Percentiles rank a stretch among this genome's conserved stretches.
Evolutionary conservation across 371 early-diverging fungal genomes (phyloP).

Genomic region (Conidiobolus incongruus): DNA sequence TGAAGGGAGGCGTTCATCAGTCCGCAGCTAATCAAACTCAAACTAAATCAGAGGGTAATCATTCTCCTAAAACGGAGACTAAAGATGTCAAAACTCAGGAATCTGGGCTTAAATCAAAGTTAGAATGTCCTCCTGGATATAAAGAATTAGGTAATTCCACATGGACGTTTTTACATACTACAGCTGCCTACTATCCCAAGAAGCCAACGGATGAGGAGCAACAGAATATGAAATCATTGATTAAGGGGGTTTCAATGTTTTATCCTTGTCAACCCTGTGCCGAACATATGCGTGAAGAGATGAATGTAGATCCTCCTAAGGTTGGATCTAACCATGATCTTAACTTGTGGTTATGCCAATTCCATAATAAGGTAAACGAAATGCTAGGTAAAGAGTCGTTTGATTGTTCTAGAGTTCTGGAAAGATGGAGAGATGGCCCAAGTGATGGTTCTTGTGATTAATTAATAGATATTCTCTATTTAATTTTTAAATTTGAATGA

Average conservation of each 20-base stretch:
- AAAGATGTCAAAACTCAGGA: not conserved
- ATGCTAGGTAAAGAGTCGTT: constrained; percentile 75
- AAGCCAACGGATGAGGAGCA: constrained; percentile 55
- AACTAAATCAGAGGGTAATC: not conserved
- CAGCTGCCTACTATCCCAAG: constrained; percentile 95
- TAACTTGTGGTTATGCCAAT: constrained; percentile 76
- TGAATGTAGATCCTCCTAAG: constrained; percentile 59
- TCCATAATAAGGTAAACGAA: constrained; percentile 95
- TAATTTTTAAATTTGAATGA: too few species aligned
- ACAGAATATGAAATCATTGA: constrained; percentile 38
- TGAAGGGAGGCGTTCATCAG: not conserved
- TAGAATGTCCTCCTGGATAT: constrained; percentile 73
- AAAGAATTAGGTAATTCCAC: constrained; percentile 74
- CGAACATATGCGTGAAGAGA: constrained; percentile 47
- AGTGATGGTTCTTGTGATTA: constrained; percentile 50
- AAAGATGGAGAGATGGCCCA: constrained; percentile 81
- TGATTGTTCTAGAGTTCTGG: constrained; percentile 83
- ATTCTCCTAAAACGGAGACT: not conserved
- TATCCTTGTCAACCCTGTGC: constrained; percentile 95
- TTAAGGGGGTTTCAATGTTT: constrained; percentile 55
- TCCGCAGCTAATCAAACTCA: not conserved
- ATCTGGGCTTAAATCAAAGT: not conserved
- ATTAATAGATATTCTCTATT: too few species aligned
- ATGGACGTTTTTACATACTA: constrained; percentile 97
- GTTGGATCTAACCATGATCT: constrained; percentile 48